A percentile compares a stretch with the other conserved stretches of the same genome.
These are phyloP conservation scores for Podospora australis DNA, from an alignment of 495 filamentous ascomycete genomes.

Conservation along the genomic window DNA sequence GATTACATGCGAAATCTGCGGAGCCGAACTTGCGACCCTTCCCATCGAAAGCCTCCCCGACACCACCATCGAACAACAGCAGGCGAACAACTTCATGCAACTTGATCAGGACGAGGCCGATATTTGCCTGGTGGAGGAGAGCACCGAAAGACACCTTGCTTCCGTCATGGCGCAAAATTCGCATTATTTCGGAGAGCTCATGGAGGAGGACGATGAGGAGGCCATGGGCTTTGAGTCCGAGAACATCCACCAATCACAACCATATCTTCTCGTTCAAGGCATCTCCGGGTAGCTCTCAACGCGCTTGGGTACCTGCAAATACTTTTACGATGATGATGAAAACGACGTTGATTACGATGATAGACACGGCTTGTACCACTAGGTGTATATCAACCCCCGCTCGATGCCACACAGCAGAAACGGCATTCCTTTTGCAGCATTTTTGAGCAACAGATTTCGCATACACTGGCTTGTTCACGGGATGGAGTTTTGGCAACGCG, in stretches of 20 bases:
- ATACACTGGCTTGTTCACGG: background rate
- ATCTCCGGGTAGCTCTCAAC: background rate
- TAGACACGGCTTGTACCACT: too few relatives aligned
- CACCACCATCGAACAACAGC: background rate
- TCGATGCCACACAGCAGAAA: too few relatives aligned
- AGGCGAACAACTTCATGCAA: background rate
- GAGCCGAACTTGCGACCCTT: slow-evolving; percentile 9
- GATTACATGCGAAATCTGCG: slow-evolving; percentile 14
- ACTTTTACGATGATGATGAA: slow-evolving; percentile 3
- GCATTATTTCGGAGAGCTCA: slow-evolving; percentile 9
- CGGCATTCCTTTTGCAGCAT: background rate
- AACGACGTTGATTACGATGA: slow-evolving; percentile 2
- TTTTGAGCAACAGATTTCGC: background rate
- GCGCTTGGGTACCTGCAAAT: background rate
- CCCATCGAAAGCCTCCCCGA: background rate
- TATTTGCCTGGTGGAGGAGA: slow-evolving; percentile 5
- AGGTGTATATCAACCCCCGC: background rate
- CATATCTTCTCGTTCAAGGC: background rate
- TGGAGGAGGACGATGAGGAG: slow-evolving; percentile 10
- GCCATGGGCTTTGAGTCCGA: slow-evolving; percentile 6
- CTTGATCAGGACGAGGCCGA: slow-evolving; percentile 11
- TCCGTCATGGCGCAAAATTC: slow-evolving; percentile 5
- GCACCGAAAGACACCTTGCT: slow-evolving; percentile 7
- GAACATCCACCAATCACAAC: background rate
- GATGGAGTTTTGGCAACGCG: slow-evolving; percentile 1